Conservation (phyloP, 345 rosid genomes). For the Dipteronia sinensis region DNA sequence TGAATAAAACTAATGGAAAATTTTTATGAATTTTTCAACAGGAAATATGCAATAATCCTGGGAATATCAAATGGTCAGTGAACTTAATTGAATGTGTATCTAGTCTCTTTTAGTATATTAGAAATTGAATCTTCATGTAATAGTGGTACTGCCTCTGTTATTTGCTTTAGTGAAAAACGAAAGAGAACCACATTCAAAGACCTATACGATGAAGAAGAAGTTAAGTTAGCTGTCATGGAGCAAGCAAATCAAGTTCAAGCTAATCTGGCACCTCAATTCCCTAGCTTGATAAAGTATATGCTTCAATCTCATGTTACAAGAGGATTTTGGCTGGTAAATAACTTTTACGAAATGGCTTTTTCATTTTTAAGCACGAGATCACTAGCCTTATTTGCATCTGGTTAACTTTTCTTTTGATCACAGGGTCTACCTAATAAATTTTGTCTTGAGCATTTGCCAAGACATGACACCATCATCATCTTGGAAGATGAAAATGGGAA, state of each 20-base stretch:
- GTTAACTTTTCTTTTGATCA: background rate
- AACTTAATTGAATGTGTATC: background rate
- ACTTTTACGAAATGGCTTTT: background rate
- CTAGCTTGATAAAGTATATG: conserved; percentile 58
- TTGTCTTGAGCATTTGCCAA: conserved; percentile 36
- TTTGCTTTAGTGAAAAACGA: conserved; percentile 30
- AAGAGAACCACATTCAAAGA: conserved; percentile 31
- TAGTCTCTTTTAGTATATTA: conserved; percentile 1
- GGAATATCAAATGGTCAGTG: conserved; percentile 25
- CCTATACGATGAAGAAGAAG: conserved; percentile 23
- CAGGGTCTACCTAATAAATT: conserved; percentile 45
- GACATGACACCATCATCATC: conserved; percentile 38
- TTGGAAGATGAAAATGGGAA: conserved; percentile 56
- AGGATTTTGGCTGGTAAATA: conserved; percentile 69
- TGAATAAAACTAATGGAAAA: background rate
- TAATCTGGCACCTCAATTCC: conserved; percentile 50
- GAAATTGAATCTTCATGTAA: background rate
- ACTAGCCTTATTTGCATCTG: conserved; percentile 2
- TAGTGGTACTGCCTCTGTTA: background rate
- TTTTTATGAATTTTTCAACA: conserved; percentile 1
- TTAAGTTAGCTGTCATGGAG: conserved; percentile 36
- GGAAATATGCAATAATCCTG: background rate
- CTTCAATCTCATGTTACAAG: conserved; percentile 59
- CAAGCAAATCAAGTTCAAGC: conserved; percentile 54
- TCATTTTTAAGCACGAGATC: background rate